Evolutionary conservation across 73 alveolate genomes (phyloP), one percentile per base, ranked within the genome.

Genomic region (Blepharisma stoltei): DNA sequence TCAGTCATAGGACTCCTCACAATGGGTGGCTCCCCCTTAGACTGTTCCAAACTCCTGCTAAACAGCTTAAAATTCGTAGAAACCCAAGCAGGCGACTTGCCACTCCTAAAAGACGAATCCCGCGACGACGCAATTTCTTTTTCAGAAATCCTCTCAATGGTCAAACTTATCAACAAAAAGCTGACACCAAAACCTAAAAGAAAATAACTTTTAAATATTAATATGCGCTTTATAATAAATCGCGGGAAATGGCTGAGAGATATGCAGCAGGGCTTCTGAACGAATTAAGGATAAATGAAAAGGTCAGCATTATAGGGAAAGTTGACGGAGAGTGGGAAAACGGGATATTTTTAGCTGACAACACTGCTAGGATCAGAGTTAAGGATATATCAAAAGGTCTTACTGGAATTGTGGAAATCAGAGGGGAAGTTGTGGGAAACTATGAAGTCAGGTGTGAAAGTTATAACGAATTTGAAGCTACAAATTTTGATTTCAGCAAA

Each of bases 1-100:
- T 96, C 97, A 37, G 90, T 88, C n/a, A 71, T 90, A 27, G 92
- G 96, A 6, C 77, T 93, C 76, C 60, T 90, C 85, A 86, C 97
- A 7, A 90, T 93, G 6, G 95, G 90, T 0, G 86, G 76, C 43
- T 85, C 81, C 20, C 71, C 82, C 49, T 52, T 65, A 54, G 84
- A 84, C 44, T 21, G 68, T 0, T 76, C 80, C 7, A 41, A 84
- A 21, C 55, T 78, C 65, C 80, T 88, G 90, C 79, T 54, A 1
- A 92, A 88, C 14, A 87, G 92, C 0, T 69, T 88, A 14, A 80
- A 76, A 37, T 88, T 88, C 80, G 54, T 88, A 49, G 88, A 80
- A 38, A 81, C 54, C 77, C 80, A 85, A 52, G 92, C 83, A 20
- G 89, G 86, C 73, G 45, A n/a, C 46, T 2, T 14, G 0, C 38